Percentiles rank a stretch among this genome's conserved stretches.
phyloP scores from a whole-genome alignment of 2,329 filamentous ascomycete genomes.

The Paecilomyces niveus region DNA sequence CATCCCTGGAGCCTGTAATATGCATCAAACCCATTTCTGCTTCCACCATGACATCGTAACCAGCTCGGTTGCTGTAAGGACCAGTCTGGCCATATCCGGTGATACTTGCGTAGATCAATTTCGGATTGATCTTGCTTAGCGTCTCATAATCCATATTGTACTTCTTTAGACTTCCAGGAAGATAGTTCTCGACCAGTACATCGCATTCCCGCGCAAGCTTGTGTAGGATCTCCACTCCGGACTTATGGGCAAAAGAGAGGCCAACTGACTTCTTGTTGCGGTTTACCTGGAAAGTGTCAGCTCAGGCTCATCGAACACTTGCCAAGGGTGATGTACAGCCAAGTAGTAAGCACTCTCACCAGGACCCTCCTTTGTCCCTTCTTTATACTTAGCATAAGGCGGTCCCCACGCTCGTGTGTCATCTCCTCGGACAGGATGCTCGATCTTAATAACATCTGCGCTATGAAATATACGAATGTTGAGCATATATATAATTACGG shows the following conservation, averaged over 20 bases:
- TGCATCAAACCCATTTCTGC: conserved; percentile 98
- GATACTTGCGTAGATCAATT: conserved; percentile 88
- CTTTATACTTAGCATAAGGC: conserved; percentile 74
- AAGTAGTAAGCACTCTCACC: conserved; percentile 96
- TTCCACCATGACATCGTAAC: conserved; percentile 99
- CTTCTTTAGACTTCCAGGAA: conserved; percentile 82
- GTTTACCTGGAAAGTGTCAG: conserved; percentile 58
- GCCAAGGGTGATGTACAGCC: conserved; percentile 51
- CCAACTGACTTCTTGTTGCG: conserved; percentile 95
- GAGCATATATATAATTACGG: conserved; percentile 12
- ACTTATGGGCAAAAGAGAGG: conserved; percentile 79
- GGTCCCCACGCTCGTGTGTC: conserved; percentile 96
- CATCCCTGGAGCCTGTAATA: conserved; percentile 83
- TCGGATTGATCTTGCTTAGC: conserved; percentile 72
- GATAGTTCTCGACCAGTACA: conserved; percentile 93
- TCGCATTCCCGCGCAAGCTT: conserved; percentile 78
- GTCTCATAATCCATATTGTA: conserved; percentile 86
- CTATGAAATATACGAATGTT: conserved; percentile 38
- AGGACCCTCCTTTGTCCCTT: conserved; percentile 52
- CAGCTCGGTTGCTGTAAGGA: conserved; percentile 76
- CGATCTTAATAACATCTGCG: conserved; percentile 94
- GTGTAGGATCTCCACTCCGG: conserved; percentile 81
- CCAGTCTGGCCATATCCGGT: conserved; percentile 96
- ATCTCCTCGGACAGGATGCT: conserved; percentile 84
- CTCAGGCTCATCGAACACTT: not conserved